Conservation (phyloP, 2,329 filamentous ascomycete species). For the Trichoderma sp. region DNA sequence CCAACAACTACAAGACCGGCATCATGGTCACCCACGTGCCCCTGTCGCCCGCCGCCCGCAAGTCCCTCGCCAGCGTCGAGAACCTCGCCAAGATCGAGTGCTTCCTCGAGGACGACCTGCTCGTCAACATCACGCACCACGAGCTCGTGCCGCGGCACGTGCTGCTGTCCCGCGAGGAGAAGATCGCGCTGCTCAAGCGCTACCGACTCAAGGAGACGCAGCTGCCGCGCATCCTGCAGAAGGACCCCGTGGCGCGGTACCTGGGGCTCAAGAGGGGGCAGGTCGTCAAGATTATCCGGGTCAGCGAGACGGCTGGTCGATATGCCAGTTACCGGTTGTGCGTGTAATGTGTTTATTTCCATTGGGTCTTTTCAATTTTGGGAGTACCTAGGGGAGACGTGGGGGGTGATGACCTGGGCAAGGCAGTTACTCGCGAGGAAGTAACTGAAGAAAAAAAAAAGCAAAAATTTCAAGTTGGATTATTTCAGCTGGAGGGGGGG, state of each 20-base stretch:
- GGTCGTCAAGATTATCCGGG: slow-evolving; percentile 97
- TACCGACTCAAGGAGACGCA: slow-evolving; percentile 98
- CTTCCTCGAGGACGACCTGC: slow-evolving; percentile 90
- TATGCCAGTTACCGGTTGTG: slow-evolving; percentile 90
- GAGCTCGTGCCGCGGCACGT: slow-evolving; percentile 95
- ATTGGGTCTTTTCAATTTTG: neutral
- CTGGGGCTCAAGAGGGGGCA: slow-evolving; percentile 85
- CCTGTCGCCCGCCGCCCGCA: slow-evolving; percentile 82
- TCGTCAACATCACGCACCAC: slow-evolving; percentile 98
- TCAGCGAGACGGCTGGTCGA: slow-evolving; percentile 88
- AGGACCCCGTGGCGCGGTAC: slow-evolving; percentile 90
- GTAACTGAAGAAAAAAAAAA: neutral
- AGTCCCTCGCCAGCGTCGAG: slow-evolving; percentile 75
- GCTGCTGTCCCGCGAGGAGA: slow-evolving; percentile 85
- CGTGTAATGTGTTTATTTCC: slow-evolving; percentile 41
- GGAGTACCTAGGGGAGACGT: neutral
- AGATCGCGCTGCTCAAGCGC: slow-evolving; percentile 75
- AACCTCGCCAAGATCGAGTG: slow-evolving; percentile 81
- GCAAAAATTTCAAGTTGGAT: neutral
- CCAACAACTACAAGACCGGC: slow-evolving; percentile 81
- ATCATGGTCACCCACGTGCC: slow-evolving; percentile 83
- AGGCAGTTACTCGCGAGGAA: neutral
- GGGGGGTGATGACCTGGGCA: neutral
- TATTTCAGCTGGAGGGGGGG: neutral
- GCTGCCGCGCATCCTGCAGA: slow-evolving; percentile 84